These are phyloP conservation scores for Phytophthora agathidicida DNA, from an alignment of 352 stramenopile species.

Conservation along the genomic window DNA sequence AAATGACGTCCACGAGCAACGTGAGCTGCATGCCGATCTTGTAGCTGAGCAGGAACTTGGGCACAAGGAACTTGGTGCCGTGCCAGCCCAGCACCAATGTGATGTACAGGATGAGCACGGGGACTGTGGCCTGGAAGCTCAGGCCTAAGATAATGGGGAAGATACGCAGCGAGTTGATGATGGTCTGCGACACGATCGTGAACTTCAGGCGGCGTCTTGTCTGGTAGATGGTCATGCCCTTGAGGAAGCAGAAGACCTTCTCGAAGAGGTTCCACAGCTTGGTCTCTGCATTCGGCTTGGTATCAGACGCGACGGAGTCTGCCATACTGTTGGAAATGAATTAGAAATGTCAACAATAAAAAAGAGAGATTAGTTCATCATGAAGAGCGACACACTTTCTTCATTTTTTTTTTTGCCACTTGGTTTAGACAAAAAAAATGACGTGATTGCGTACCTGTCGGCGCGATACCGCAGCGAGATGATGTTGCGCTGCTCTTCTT, in stretches of 20 bases:
- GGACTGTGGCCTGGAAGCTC: slow-evolving; percentile 84
- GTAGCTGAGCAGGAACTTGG: slow-evolving; percentile 88
- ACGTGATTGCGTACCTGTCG: slow-evolving; percentile 45
- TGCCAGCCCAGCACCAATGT: slow-evolving; percentile 90
- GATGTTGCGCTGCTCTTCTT: slow-evolving; percentile 87
- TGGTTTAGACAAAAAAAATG: not conserved
- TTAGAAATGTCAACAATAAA: slow-evolving; percentile 5
- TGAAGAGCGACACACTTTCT: no score
- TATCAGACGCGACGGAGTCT: slow-evolving; percentile 78
- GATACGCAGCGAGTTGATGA: slow-evolving; percentile 85
- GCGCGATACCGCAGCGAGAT: slow-evolving; percentile 87
- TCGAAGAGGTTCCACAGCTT: slow-evolving; percentile 86
- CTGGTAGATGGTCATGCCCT: slow-evolving; percentile 91
- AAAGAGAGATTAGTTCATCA: slow-evolving; percentile 7
- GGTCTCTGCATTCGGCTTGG: slow-evolving; percentile 57
- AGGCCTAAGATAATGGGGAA: slow-evolving; percentile 87
- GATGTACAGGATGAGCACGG: slow-evolving; percentile 86
- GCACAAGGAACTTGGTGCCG: slow-evolving; percentile 86
- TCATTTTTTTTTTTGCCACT: no score
- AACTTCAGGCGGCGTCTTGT: slow-evolving; percentile 81
- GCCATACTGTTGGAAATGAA: slow-evolving; percentile 56
- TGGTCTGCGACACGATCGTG: slow-evolving; percentile 85
- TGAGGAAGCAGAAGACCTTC: slow-evolving; percentile 87
- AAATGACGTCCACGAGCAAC: slow-evolving; percentile 84
- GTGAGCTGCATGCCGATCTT: slow-evolving; percentile 91